Percentiles rank a stretch among this genome's conserved stretches.
These are phyloP conservation scores for Fusarium dimerum DNA, from an alignment of 2,329 filamentous ascomycete species.

Conservation along the genomic window DNA sequence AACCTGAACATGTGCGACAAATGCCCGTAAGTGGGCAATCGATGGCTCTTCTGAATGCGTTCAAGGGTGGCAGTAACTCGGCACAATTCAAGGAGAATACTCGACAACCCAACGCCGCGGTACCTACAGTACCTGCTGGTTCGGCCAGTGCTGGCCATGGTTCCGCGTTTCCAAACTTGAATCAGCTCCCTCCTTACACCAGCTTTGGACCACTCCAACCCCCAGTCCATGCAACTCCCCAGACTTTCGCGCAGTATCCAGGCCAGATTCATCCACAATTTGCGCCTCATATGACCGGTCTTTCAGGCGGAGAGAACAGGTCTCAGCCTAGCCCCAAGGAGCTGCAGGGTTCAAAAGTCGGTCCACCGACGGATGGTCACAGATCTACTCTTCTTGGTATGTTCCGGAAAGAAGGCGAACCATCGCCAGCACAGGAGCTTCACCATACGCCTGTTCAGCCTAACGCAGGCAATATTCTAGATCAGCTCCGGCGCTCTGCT, in stretches of 20 bases:
- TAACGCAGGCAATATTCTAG: slow-evolving; percentile 20
- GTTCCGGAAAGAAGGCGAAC: slow-evolving; percentile 48
- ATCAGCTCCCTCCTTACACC: slow-evolving; percentile 13
- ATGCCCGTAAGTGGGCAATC: slow-evolving; percentile 43
- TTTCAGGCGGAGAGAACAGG: slow-evolving; percentile 8
- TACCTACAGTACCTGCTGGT: too few relatives aligned
- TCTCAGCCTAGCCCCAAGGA: slow-evolving; percentile 30
- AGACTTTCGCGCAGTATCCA: too few relatives aligned
- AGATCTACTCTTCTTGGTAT: slow-evolving; percentile 53
- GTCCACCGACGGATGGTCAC: slow-evolving; percentile 36
- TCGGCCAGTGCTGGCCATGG: background rate
- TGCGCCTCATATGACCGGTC: slow-evolving; percentile 8
- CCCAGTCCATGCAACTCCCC: too few relatives aligned
- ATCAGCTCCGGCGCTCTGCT: slow-evolving; percentile 20
- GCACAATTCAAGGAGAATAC: slow-evolving; percentile 24
- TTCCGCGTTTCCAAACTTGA: slow-evolving; percentile 9
- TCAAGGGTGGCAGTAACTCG: slow-evolving; percentile 36
- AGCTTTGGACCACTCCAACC: slow-evolving; percentile 3
- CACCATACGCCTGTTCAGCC: slow-evolving; percentile 7
- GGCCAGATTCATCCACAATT: background rate
- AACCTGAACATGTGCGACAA: slow-evolving; percentile 19
- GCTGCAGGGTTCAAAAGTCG: slow-evolving; percentile 29
- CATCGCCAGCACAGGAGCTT: slow-evolving; percentile 6
- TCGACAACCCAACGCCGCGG: slow-evolving; percentile 3
- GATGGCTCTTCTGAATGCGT: slow-evolving; percentile 46